phyloP scores from a whole-genome alignment of 441 rosid genomes.

The Iberis amara region DNA sequence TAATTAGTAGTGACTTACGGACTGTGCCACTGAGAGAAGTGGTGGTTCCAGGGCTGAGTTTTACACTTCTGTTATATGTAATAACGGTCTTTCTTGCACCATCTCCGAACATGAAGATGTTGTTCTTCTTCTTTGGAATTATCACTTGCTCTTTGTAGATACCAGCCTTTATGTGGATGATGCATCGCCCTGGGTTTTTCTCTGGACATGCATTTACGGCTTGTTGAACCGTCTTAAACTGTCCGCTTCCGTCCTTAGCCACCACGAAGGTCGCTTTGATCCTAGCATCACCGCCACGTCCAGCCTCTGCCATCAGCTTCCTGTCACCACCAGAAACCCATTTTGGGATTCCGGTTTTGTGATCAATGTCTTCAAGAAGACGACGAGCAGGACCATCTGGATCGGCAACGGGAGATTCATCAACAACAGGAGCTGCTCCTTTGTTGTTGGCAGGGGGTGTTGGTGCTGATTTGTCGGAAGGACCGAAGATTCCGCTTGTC shows the following conservation, averaged over 20 bases:
- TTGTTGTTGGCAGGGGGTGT: slow-evolving; percentile 9
- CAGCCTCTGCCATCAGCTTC: slow-evolving; percentile 46
- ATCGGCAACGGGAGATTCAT: slow-evolving; percentile 22
- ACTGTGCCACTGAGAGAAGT: slow-evolving; percentile 36
- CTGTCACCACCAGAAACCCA: slow-evolving; percentile 52
- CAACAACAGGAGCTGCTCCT: slow-evolving; percentile 11
- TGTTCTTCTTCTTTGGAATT: slow-evolving; percentile 32
- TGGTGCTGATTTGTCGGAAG: slow-evolving; percentile 25
- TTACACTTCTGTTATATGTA: slow-evolving; percentile 37
- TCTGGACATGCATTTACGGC: slow-evolving; percentile 44
- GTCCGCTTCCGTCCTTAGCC: slow-evolving; percentile 53
- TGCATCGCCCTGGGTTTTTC: slow-evolving; percentile 36
- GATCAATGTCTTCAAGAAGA: slow-evolving; percentile 30
- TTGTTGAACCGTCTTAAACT: slow-evolving; percentile 34
- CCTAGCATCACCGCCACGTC: slow-evolving; percentile 38
- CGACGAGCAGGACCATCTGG: slow-evolving; percentile 37
- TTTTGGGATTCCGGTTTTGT: slow-evolving; percentile 31
- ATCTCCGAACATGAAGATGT: slow-evolving; percentile 41
- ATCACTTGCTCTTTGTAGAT: slow-evolving; percentile 33
- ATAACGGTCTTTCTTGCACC: slow-evolving; percentile 54
- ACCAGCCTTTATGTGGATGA: slow-evolving; percentile 49
- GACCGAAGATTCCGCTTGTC: slow-evolving; percentile 16
- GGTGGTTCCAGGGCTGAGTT: slow-evolving; percentile 27
- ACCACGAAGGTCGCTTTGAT: slow-evolving; percentile 38
- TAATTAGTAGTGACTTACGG: slow-evolving; percentile 30